Evolutionary conservation across 2,329 filamentous ascomycete genomes (phyloP).

Genomic region (Cladosporium phlei): DNA sequence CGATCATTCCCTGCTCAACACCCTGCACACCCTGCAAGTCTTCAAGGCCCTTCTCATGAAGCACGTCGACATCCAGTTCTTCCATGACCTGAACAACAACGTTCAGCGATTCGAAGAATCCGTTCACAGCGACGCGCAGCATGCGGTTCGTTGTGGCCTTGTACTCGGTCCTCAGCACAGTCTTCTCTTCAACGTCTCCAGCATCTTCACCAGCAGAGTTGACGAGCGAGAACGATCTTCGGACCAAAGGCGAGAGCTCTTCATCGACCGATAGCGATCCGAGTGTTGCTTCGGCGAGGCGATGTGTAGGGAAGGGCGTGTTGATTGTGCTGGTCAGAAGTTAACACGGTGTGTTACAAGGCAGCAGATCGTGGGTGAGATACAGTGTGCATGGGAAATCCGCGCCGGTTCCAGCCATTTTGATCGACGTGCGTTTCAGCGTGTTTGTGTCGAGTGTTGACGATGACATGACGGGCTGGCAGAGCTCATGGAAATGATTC

Average conservation of each 20-base stretch:
- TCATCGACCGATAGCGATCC: constrained; percentile 76
- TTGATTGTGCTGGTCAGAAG: constrained; percentile 59
- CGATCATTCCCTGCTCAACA: constrained; percentile 35
- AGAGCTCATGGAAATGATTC: too few relatives aligned
- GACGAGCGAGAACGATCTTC: constrained; percentile 60
- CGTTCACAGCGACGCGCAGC: constrained; percentile 92
- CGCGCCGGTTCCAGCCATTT: constrained; percentile 13
- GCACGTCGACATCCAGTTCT: constrained; percentile 78
- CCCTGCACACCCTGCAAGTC: constrained; percentile 38
- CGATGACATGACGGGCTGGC: too few relatives aligned
- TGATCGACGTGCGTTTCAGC: background rate
- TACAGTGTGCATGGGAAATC: constrained; percentile 40
- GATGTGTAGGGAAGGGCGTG: constrained; percentile 74
- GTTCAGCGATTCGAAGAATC: constrained; percentile 85
- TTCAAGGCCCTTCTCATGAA: constrained; percentile 47
- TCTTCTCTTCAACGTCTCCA: constrained; percentile 36
- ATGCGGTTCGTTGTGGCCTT: constrained; percentile 89
- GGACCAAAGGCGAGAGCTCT: constrained; percentile 81
- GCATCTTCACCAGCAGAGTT: constrained; percentile 7
- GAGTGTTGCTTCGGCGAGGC: constrained; percentile 71
- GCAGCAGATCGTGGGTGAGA: background rate
- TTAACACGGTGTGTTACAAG: background rate
- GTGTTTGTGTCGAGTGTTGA: background rate
- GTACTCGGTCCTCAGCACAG: constrained; percentile 69
- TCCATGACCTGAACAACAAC: constrained; percentile 86